These are phyloP conservation scores for Boletus vermiculosoides DNA, from an alignment of 768 basidiomycete species.

Conservation along the genomic window DNA sequence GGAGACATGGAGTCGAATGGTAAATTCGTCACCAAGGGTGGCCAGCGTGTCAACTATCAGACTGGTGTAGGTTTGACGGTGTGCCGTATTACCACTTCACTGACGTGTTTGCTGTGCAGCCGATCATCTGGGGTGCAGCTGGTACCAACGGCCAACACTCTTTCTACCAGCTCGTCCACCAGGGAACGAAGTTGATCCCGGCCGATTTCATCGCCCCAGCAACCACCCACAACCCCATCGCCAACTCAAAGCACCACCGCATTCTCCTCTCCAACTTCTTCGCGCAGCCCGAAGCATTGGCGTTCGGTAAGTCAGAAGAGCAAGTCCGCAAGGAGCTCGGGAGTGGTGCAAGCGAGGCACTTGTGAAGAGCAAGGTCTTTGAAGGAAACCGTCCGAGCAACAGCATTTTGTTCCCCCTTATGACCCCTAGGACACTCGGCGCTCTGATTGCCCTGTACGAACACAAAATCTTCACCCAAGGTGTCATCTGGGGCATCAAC, in stretches of 20 bases:
- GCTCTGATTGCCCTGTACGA: slow-evolving; percentile 91
- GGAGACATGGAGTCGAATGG: slow-evolving; percentile 99
- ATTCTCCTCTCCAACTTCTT: slow-evolving; percentile 98
- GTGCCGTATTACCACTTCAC: not conserved
- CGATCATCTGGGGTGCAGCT: slow-evolving; percentile 98
- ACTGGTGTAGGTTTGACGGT: slow-evolving; percentile 71
- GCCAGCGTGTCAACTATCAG: slow-evolving; percentile 90
- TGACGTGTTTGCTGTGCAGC: slow-evolving; percentile 42
- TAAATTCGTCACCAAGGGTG: slow-evolving; percentile 93
- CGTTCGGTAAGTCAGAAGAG: slow-evolving; percentile 95
- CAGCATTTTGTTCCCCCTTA: slow-evolving; percentile 89
- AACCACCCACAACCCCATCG: slow-evolving; percentile 87
- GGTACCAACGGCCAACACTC: slow-evolving; percentile 99
- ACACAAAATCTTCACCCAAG: slow-evolving; percentile 99
- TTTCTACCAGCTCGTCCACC: slow-evolving; percentile 97
- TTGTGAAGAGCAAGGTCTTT: slow-evolving; percentile 97
- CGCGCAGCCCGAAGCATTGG: slow-evolving; percentile 95
- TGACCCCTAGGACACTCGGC: slow-evolving; percentile 87
- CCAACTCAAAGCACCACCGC: slow-evolving; percentile 87
- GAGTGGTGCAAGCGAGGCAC: slow-evolving; percentile 69
- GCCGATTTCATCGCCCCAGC: slow-evolving; percentile 91
- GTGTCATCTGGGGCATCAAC: slow-evolving; percentile 98
- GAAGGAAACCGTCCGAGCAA: slow-evolving; percentile 97
- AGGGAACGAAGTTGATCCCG: slow-evolving; percentile 90
- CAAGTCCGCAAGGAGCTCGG: slow-evolving; percentile 72